Percentiles rank a stretch among this genome's conserved stretches.
Conservation (phyloP, 148 eudicot species). For the Arbutus unedo region DNA sequence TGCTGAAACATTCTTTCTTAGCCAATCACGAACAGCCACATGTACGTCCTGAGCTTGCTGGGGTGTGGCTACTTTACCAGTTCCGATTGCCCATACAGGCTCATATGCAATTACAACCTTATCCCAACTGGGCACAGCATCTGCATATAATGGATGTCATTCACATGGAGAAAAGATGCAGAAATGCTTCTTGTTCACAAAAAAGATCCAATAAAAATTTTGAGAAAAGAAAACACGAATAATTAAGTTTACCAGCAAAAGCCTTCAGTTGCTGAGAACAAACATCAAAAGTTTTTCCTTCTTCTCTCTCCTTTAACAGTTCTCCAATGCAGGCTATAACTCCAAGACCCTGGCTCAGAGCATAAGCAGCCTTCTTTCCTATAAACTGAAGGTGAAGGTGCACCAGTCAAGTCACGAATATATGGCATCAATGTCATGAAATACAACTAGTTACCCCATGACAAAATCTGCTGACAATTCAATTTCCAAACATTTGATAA, state of each 20-base stretch:
- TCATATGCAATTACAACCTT: slow-evolving; percentile 90
- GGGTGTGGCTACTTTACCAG: slow-evolving; percentile 95
- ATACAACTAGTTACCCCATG: not conserved
- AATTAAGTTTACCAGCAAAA: slow-evolving; percentile 59
- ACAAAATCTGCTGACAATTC: not conserved
- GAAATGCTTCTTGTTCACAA: not conserved
- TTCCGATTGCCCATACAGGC: slow-evolving; percentile 99
- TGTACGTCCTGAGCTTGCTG: slow-evolving; percentile 98
- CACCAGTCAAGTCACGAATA: slow-evolving; percentile 14
- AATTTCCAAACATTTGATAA: not conserved
- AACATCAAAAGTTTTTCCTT: slow-evolving; percentile 87
- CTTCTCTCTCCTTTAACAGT: slow-evolving; percentile 78
- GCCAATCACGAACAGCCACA: slow-evolving; percentile 91
- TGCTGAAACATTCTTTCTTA: slow-evolving; percentile 84
- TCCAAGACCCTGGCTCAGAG: slow-evolving; percentile 77
- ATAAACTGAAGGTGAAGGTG: slow-evolving; percentile 58
- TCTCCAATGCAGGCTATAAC: slow-evolving; percentile 96
- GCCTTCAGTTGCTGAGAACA: slow-evolving; percentile 82
- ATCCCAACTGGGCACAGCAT: slow-evolving; percentile 89
- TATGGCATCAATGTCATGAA: not conserved
- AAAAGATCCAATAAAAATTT: not conserved
- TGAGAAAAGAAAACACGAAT: not conserved
- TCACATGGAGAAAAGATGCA: slow-evolving; percentile 1
- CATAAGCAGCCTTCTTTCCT: slow-evolving; percentile 92
- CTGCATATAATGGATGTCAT: slow-evolving; percentile 35